These are phyloP conservation scores for Alternaria atra DNA, from an alignment of 2,329 filamentous ascomycete species.

Conservation along the genomic window DNA sequence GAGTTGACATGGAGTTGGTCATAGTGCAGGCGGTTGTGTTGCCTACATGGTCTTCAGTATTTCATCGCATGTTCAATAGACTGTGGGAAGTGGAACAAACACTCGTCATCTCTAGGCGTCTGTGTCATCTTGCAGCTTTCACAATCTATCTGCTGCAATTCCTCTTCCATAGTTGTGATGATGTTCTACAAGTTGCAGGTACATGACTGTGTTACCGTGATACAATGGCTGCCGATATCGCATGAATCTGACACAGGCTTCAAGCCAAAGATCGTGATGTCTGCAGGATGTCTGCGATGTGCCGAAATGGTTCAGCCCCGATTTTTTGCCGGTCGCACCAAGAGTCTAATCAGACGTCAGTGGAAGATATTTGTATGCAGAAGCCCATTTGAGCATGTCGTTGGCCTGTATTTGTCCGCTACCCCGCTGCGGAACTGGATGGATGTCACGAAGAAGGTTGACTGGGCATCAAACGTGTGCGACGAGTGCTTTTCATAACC, in stretches of 20 bases:
- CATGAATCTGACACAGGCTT: constrained; percentile 13
- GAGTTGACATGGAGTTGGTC: neutral
- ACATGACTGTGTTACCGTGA: constrained; percentile 9
- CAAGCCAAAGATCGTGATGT: constrained; percentile 14
- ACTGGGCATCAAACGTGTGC: constrained; percentile 16
- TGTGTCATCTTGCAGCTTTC: neutral
- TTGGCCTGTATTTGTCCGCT: constrained; percentile 1
- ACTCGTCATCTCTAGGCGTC: neutral
- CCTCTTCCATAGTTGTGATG: neutral
- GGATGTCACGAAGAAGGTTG: neutral
- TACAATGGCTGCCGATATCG: constrained; percentile 28
- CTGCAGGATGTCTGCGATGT: constrained; percentile 13
- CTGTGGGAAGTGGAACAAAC: neutral
- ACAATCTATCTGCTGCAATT: neutral
- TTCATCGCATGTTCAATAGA: neutral
- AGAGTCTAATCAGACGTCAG: constrained; percentile 20
- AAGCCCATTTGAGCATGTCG: neutral
- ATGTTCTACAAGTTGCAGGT: neutral
- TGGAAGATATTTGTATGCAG: constrained; percentile 1
- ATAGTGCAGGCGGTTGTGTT: neutral
- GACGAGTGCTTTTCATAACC: constrained; percentile 19
- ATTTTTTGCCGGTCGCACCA: constrained; percentile 10
- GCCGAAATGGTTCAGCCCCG: constrained; percentile 7
- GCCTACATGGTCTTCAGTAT: neutral
- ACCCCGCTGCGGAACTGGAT: constrained; percentile 1